These are phyloP conservation scores for Penicillium capsulatum DNA, from an alignment of 2,329 filamentous ascomycete species.

Conservation along the genomic window DNA sequence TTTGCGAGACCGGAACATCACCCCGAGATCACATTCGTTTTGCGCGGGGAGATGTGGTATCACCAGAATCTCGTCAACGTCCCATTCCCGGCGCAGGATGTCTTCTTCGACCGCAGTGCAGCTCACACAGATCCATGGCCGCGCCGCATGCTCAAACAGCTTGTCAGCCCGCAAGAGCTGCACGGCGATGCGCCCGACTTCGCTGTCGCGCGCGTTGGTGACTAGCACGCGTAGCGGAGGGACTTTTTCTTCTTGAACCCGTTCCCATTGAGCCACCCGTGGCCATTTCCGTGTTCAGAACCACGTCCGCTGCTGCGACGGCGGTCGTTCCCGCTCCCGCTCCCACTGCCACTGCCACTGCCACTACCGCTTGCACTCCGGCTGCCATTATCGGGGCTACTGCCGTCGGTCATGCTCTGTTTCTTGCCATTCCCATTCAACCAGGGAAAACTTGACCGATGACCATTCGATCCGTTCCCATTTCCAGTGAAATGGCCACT, in stretches of 20 bases:
- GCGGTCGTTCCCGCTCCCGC: conserved; percentile 4
- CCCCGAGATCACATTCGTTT: conserved; percentile 29
- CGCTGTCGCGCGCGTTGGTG: conserved; percentile 35
- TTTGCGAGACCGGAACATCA: conserved; percentile 27
- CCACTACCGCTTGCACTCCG: conserved; percentile 4
- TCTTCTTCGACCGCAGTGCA: conserved; percentile 27
- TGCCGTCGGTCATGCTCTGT: background rate
- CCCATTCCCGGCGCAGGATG: conserved; percentile 25
- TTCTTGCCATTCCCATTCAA: conserved; percentile 5
- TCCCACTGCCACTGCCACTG: conserved; percentile 1
- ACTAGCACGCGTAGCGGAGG: conserved; percentile 34
- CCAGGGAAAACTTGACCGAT: too few species aligned
- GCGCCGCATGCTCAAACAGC: conserved; percentile 26
- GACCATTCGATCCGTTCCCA: too few species aligned
- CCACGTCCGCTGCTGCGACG: too few species aligned
- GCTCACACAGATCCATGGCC: conserved; percentile 39
- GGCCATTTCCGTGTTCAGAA: conserved; percentile 9
- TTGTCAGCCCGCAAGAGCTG: conserved; percentile 35
- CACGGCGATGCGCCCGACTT: conserved; percentile 37
- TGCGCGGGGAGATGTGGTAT: conserved; percentile 23
- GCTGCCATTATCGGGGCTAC: background rate
- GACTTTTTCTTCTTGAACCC: conserved; percentile 7
- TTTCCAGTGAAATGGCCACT: too few species aligned
- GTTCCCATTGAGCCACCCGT: conserved; percentile 2
- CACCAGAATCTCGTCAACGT: conserved; percentile 36